Percentiles rank a stretch among this genome's conserved stretches.
These are phyloP conservation scores for Hagleromyces aurorensis DNA, from an alignment of 805 yeast genomes.

Conservation along the genomic window DNA sequence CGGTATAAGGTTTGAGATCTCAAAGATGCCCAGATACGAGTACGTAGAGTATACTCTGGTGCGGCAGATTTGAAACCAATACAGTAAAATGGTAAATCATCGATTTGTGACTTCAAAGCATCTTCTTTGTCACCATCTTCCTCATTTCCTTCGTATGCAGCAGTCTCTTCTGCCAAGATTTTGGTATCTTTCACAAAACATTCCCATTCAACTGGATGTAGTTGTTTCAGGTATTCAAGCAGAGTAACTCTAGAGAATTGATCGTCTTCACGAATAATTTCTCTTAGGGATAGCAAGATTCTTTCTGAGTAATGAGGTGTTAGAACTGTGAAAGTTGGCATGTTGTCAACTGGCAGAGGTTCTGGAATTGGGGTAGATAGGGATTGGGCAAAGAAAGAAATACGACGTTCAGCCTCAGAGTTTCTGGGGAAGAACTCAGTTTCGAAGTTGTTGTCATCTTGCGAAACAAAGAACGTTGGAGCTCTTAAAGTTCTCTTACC, in stretches of 20 bases:
- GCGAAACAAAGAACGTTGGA: constrained; percentile 96
- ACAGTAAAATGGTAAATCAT: constrained; percentile 89
- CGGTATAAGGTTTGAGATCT: constrained; percentile 95
- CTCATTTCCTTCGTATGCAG: constrained; percentile 50
- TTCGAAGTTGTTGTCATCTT: constrained; percentile 89
- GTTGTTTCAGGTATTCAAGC: constrained; percentile 87
- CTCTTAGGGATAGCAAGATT: constrained; percentile 86
- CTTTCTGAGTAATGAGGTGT: constrained; percentile 96
- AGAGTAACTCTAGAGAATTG: constrained; percentile 92
- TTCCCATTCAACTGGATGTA: constrained; percentile 96
- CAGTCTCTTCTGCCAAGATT: constrained; percentile 90
- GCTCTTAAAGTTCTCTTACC: constrained; percentile 98
- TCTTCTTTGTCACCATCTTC: constrained; percentile 50
- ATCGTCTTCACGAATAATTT: constrained; percentile 94
- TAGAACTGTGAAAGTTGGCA: constrained; percentile 97
- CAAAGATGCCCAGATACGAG: constrained; percentile 97
- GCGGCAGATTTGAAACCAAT: constrained; percentile 97
- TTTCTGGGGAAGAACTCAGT: constrained; percentile 96
- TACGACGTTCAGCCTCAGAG: constrained; percentile 99
- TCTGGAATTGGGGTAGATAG: constrained; percentile 98
- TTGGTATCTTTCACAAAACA: constrained; percentile 95
- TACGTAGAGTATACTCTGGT: constrained; percentile 91
- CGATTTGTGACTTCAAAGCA: constrained; percentile 73
- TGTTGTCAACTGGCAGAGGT: constrained; percentile 97
- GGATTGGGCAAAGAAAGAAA: constrained; percentile 98